phyloP scores from a whole-genome alignment of 2,329 filamentous ascomycete species.

The Ophiostoma sp. region DNA sequence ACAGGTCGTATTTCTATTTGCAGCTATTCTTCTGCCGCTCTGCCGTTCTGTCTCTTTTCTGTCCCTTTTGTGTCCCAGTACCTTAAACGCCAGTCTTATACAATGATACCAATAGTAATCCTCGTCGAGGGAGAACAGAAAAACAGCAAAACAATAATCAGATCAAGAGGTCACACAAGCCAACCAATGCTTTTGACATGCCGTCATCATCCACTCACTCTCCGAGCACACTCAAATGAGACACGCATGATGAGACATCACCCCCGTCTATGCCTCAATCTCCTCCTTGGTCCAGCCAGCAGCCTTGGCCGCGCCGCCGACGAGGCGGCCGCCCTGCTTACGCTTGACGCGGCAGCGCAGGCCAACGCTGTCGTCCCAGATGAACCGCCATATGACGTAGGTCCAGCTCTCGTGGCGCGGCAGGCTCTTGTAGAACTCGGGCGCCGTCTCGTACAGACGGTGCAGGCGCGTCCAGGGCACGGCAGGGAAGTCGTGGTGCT shows the following conservation, averaged over 20 bases:
- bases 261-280: constrained; percentile 48
- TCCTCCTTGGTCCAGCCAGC: constrained; percentile 62
- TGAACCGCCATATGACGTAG: constrained; percentile 91
- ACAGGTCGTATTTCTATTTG: no score
- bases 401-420: constrained; percentile 87
- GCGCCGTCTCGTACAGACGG: constrained; percentile 69
- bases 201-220: background rate
- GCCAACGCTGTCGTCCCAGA: constrained; percentile 82
- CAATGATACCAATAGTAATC: background rate
- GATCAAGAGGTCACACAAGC: background rate
- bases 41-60: background rate
- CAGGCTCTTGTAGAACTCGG: constrained; percentile 85
- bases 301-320: constrained; percentile 47
- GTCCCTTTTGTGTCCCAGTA: background rate
- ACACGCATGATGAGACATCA: no score
- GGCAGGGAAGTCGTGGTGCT: constrained; percentile 98
- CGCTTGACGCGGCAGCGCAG: constrained; percentile 91
- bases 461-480: constrained; percentile 89
- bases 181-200: background rate
- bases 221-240: no score
- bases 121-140: background rate
- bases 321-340: constrained; percentile 64
- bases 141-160: constrained; percentile 1
- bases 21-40: no score
- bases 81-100: background rate